Evolutionary conservation across 257 asterid species (phyloP).

Genomic region (Solanum pinnatisectum): DNA sequence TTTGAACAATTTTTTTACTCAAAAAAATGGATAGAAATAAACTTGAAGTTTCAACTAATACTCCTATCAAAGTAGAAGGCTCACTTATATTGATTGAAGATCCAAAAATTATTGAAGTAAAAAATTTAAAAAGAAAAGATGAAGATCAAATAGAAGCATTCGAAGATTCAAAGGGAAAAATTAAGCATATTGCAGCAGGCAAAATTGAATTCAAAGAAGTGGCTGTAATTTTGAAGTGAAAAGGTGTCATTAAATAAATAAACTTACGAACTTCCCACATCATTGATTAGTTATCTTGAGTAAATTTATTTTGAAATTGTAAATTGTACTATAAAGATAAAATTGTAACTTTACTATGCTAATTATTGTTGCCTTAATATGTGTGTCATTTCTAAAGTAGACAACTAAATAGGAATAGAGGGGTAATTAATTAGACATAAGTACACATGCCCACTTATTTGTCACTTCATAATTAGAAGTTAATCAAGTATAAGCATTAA

Average conservation of each 20-base stretch:
- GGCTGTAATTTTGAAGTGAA: too few relatives aligned
- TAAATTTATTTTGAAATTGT: too few relatives aligned
- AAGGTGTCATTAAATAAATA: too few relatives aligned
- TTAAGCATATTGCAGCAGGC: not conserved
- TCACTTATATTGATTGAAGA: not conserved
- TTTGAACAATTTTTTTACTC: too few relatives aligned
- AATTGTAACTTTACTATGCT: too few relatives aligned
- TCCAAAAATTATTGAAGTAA: not conserved
- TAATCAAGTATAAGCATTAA: not conserved
- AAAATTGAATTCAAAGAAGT: not conserved
- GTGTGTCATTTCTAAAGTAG: too few relatives aligned
- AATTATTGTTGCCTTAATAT: too few relatives aligned
- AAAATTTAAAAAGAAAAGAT: not conserved
- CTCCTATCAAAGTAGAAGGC: not conserved
- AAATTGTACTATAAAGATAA: too few relatives aligned
- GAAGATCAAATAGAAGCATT: not conserved
- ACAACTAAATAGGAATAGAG: too few relatives aligned
- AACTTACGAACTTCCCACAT: too few relatives aligned
- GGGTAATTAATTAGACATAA: not conserved
- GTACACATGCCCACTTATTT: constrained; percentile 5
- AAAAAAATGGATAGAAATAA: not conserved
- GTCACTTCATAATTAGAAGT: not conserved
- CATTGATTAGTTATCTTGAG: too few relatives aligned
- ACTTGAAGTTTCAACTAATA: not conserved
- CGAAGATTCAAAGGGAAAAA: not conserved